Conservation (phyloP, 495 filamentous ascomycete species). For the Aspergillus cristatus region DNA sequence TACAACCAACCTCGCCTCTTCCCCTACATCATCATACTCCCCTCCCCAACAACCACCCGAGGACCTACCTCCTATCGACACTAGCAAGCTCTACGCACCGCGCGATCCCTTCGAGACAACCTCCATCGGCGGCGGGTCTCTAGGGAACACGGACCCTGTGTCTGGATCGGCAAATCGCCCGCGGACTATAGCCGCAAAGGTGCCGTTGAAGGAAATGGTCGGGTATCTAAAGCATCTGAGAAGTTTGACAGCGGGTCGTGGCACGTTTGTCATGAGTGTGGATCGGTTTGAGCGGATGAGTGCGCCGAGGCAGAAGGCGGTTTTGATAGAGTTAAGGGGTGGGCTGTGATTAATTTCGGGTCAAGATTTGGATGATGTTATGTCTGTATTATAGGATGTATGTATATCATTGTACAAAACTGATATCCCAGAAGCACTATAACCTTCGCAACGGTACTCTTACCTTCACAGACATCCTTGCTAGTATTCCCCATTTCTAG, state of each 20-base stretch:
- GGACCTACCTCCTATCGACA: constrained; percentile 46
- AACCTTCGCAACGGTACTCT: too few relatives aligned
- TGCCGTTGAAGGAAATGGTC: constrained; percentile 94
- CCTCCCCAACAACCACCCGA: constrained; percentile 5
- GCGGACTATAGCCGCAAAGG: constrained; percentile 66
- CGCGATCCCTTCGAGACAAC: constrained; percentile 68
- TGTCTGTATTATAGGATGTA: not conserved
- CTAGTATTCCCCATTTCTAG: too few relatives aligned
- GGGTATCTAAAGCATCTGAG: constrained; percentile 88
- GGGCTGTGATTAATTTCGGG: too few relatives aligned
- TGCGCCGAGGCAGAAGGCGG: constrained; percentile 49
- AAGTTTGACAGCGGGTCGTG: constrained; percentile 78
- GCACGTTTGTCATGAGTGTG: constrained; percentile 85
- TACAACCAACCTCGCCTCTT: constrained; percentile 14
- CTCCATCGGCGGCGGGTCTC: constrained; percentile 11
- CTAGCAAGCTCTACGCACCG: constrained; percentile 69
- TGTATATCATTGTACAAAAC: not conserved
- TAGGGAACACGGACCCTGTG: constrained; percentile 7
- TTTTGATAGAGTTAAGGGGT: constrained; percentile 43
- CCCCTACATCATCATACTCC: not conserved
- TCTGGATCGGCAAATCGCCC: constrained; percentile 22
- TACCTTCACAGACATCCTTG: too few relatives aligned
- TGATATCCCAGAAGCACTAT: too few relatives aligned
- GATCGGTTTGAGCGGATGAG: constrained; percentile 85
- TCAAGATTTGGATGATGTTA: too few relatives aligned